These are phyloP conservation scores for Rosa lucieae DNA, from an alignment of 306 rosid species.

Conservation along the genomic window DNA sequence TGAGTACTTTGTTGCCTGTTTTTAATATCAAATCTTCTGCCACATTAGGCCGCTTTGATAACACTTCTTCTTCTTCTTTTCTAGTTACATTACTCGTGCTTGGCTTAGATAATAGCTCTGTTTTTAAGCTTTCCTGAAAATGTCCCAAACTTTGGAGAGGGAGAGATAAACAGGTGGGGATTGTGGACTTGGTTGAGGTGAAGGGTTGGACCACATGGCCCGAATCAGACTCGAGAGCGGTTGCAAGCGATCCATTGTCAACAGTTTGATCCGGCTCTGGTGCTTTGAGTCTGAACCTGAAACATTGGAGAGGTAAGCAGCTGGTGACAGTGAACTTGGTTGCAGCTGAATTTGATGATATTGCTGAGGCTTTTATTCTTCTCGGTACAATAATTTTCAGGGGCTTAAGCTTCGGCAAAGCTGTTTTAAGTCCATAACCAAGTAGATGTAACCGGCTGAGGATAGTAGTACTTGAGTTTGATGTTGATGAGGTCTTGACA, in stretches of 20 bases:
- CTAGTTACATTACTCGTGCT: neutral
- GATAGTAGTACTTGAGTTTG: neutral
- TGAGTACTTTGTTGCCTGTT: neutral
- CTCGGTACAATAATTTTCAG: neutral
- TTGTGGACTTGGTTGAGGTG: neutral
- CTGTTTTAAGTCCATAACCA: neutral
- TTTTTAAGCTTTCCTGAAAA: neutral
- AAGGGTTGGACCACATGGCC: neutral
- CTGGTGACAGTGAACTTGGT: neutral
- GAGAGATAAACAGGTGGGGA: neutral
- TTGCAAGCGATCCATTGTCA: neutral
- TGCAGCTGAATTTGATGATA: neutral
- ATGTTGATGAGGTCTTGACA: neutral
- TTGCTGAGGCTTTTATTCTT: neutral
- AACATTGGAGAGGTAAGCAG: neutral
- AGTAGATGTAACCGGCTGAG: neutral
- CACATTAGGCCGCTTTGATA: neutral
- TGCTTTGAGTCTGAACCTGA: neutral
- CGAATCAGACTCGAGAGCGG: neutral
- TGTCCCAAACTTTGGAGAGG: neutral
- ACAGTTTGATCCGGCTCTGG: neutral
- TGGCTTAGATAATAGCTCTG: neutral
- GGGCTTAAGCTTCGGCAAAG: neutral
- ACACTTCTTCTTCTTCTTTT: neutral
- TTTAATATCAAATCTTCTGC: neutral